Base-by-base conservation (phyloP, 1,284 basidiomycete species). In the Trichosporon sp. region DNA sequence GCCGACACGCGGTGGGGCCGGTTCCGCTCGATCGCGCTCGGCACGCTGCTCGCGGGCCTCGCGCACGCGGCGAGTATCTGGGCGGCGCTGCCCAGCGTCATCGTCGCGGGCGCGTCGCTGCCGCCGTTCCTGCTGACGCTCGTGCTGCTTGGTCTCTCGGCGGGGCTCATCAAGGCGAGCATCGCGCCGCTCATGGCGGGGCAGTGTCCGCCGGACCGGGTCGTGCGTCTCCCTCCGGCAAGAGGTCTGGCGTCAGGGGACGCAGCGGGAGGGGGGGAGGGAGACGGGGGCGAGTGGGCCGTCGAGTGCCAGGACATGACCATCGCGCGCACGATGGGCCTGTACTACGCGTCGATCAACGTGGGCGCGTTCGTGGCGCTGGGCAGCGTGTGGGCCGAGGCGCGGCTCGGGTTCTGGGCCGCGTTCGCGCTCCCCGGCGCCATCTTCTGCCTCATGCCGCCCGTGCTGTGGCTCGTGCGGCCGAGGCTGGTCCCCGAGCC, bases 321-420 rank as follows among this genome's bases (percentile, higher is more conserved):
- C 5, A 42, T 42, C 3, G 4, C 18, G 2, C 15, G 38, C 15
- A 12, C 12, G 4, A 42, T 42, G 38, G 38, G 38, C 2, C 38
- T 42, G 38, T 42, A 42, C 38, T 42, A 42, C 38, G 38, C 38
- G 18, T 42, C 38, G 38, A 42, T 42, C 38, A 42, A 42, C 8
- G 38, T 42, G 15, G 38, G 38, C 18, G 38, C 38, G 5, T 42
- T 42, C 15, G 38, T 42, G 5, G 38, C 38, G 4, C 38, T 42
- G 3, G 38, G 13, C 70, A 70, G 6, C n/a, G 38, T 42, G 11
- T 42, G 38, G 38, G 38, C 38, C 15, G 38, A 42, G 8, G 38
- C 38, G 67, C 72, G 70, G 38, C 70, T 75, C 38, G 74, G 72
- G 3, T 75, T 73, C 65, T 75, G 74, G 74, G 65, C 72, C n/a